A percentile compares a stretch with the other conserved stretches of the same genome.
Conservation (phyloP, 1,139 yeast species). For the Taphrina deformans region DNA sequence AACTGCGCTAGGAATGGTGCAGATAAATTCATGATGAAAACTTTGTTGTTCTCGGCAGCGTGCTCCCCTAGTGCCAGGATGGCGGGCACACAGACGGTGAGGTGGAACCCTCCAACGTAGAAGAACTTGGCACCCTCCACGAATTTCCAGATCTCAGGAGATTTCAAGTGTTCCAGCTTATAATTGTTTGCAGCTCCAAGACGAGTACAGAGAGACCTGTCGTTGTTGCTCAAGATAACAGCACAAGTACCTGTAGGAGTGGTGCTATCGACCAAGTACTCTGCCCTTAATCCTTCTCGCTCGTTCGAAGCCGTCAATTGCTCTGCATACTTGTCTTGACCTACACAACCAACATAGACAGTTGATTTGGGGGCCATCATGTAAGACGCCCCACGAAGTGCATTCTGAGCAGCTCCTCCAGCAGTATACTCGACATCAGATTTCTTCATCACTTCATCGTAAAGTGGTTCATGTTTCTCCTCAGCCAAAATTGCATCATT, state of each 20-base stretch:
- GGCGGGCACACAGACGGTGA: constrained; percentile 96
- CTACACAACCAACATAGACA: constrained; percentile 94
- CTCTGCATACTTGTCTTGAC: constrained; percentile 84
- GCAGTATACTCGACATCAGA: constrained; percentile 74
- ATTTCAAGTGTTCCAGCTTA: constrained; percentile 81
- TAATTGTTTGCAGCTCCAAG: constrained; percentile 98
- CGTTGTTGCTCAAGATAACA: constrained; percentile 80
- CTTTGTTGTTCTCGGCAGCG: constrained; percentile 77
- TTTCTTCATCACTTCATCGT: constrained; percentile 62
- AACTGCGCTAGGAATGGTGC: constrained; percentile 97
- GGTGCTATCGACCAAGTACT: constrained; percentile 65
- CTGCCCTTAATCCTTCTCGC: constrained; percentile 82
- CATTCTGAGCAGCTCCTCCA: constrained; percentile 99
- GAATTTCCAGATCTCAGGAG: constrained; percentile 84
- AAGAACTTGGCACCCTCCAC: constrained; percentile 78
- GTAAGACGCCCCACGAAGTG: constrained; percentile 98
- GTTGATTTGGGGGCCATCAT: constrained; percentile 79
- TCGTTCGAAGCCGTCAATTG: constrained; percentile 78
- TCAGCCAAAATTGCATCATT: constrained; percentile 94
- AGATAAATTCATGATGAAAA: constrained; percentile 76
- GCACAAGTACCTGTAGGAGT: constrained; percentile 97
- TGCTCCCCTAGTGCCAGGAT: constrained; percentile 86
- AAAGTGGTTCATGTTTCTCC: constrained; percentile 82
- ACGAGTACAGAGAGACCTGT: constrained; percentile 93
- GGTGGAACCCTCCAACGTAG: constrained; percentile 97